Base-by-base conservation (phyloP, 2,329 filamentous ascomycete genomes). In the Nothopassalora personata region DNA sequence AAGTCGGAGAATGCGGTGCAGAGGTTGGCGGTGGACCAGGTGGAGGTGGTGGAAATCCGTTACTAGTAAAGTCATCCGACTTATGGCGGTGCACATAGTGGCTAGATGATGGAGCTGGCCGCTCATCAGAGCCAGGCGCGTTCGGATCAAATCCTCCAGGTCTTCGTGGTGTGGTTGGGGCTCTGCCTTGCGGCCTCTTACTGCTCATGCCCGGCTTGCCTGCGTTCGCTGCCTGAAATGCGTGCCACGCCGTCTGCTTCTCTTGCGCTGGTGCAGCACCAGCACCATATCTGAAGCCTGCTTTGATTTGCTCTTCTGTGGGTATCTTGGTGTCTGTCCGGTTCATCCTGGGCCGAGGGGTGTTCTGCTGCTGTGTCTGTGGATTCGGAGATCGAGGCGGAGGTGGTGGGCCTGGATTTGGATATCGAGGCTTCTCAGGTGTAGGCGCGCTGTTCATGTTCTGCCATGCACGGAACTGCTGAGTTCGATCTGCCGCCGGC, bases 51-150 rank as follows among this genome's bases (percentile, higher is more conserved):
- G 72, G 70, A 31, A 66, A 66, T 19, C 61, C 63, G 34, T 60
- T 55, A n/a, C 58, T 53, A 10, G 66, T 66, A 52, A 68, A 65
- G 48, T 72, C 70, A 36, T 64, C 69, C 2, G 70, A 71, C 27
- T 64, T 64, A 56, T 71, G 64, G 8, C 67, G 59, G 27, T 69
- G 66, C 11, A 64, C 58, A 48, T 72, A 71, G 31, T 66, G 64
- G 48, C 62, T 65, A 5, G 64, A 63, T 18, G 60, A 57, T 28
- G 63, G 64, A 23, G 83, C 83, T 69, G 81, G 81, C 36, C 81
- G 77, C 65, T 86, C 83, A 66, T 86, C 83, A 36, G 78, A 81
- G n/a, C 80, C 82, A 33, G 82, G 77, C 6, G 77, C 77, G n/a
- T 78, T 78, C 19, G 84, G 83, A 57, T 84, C 81, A 67, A 85